Base-by-base conservation (phyloP, 805 yeast genomes). In the Myxozyma melibiosi region DNA sequence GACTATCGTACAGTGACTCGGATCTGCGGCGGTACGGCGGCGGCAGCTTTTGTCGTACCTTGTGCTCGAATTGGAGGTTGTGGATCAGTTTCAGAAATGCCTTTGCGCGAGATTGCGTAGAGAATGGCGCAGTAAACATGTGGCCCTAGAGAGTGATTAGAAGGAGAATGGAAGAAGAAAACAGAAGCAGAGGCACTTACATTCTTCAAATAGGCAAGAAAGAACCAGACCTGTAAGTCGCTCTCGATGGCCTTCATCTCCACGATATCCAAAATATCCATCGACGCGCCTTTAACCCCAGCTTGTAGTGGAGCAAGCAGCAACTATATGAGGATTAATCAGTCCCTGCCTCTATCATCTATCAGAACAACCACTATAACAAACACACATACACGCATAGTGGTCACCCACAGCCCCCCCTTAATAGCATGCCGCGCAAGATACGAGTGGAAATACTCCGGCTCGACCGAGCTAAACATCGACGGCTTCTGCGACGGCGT, bases 41-140 rank as follows among this genome's bases (percentile, higher is more conserved):
- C 11, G 71, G 70, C 40, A 69, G 59, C 35, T 65, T 63, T 30
- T 64, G 64, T n/a, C 70, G 63, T 24, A 70, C 67, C 53, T 60
- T 60, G 54, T 69, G 70, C 55, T 70, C 73, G 41, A 70, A 68
- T 27, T 70, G 66, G 25, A 70, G 61, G 53, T 68, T 70, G 34
- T 71, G 58, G 37, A 68, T 62, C 38, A 67, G 58, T 37, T 66
- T 62, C 33, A 67, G 55, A 45, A 69, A 67, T 28, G 68, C 61
- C 16, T 63, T 51, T 14, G 70, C 64, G 7, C 68, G 63, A 16
- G 51, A 46, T 27, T 58, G 54, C 1, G 67, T 54, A 9, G 71
- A 58, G 49, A 68, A 69, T n/a, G 70, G 69, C 16, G 69, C 61
- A 0, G 70, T 56, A 43, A 65, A 58, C 45, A 69, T 54, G 35